Conservation (phyloP, 2,329 filamentous ascomycete genomes). For the Myotisia sp. region DNA sequence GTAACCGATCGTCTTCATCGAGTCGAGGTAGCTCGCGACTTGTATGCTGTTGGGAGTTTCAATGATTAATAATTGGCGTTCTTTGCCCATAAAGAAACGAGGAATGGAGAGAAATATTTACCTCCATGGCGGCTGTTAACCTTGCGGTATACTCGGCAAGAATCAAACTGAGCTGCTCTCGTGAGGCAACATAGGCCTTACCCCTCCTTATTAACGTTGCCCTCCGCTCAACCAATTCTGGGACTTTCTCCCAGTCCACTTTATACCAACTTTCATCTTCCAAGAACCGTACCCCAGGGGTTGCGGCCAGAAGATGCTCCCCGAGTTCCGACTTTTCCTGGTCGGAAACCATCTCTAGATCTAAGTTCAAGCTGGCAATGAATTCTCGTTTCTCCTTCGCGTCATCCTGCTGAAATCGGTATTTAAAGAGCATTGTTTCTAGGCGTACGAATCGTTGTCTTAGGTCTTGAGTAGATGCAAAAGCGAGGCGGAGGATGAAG, state of each 20-base stretch:
- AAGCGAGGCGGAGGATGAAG: slow-evolving; percentile 88
- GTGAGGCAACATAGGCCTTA: slow-evolving; percentile 78
- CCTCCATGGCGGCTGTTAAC: slow-evolving; percentile 71
- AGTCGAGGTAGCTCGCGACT: slow-evolving; percentile 80
- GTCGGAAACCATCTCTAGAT: slow-evolving; percentile 70
- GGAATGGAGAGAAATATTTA: slow-evolving; percentile 27
- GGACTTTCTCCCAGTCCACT: slow-evolving; percentile 87
- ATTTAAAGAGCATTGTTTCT: slow-evolving; percentile 76
- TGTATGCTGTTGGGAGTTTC: slow-evolving; percentile 60
- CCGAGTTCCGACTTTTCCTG: slow-evolving; percentile 60
- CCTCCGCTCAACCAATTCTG: slow-evolving; percentile 71
- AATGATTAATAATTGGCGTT: not conserved
- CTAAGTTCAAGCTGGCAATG: slow-evolving; percentile 59
- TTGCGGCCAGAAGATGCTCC: slow-evolving; percentile 47
- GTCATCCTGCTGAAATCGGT: slow-evolving; percentile 69
- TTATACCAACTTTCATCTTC: slow-evolving; percentile 91
- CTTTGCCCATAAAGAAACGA: slow-evolving; percentile 8
- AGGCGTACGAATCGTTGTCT: slow-evolving; percentile 72
- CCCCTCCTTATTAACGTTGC: slow-evolving; percentile 63
- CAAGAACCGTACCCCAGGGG: slow-evolving; percentile 29
- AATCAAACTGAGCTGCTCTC: slow-evolving; percentile 80
- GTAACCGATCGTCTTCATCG: slow-evolving; percentile 87
- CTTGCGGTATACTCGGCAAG: slow-evolving; percentile 69
- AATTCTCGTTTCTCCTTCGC: slow-evolving; percentile 59
- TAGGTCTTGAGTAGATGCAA: slow-evolving; percentile 80